Percentiles rank a stretch among this genome's conserved stretches.
Evolutionary conservation across 495 filamentous ascomycete genomes (phyloP).

Genomic region (Penicillium lividum): DNA sequence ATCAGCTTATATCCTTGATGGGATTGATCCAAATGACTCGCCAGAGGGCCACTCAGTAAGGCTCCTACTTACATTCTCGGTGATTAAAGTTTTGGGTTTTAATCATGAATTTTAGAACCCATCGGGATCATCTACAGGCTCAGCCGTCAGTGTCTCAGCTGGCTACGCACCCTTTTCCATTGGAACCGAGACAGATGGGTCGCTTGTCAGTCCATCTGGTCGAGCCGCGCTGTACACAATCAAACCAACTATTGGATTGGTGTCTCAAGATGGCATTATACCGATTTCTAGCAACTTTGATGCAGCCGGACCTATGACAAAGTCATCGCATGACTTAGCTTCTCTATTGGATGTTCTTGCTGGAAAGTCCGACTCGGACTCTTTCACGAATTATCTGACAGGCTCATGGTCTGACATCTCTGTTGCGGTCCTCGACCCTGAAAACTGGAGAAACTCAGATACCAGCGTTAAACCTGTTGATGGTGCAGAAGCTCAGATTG

Average conservation of each 20-base stretch:
- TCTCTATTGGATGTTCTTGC: conserved; percentile 23
- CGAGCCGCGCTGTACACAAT: conserved; percentile 45
- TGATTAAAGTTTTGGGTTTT: neutral
- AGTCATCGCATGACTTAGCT: conserved; percentile 30
- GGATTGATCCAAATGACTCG: conserved; percentile 24
- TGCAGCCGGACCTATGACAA: conserved; percentile 36
- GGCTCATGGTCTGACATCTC: conserved; percentile 18
- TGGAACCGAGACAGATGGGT: conserved; percentile 51
- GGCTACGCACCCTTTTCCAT: conserved; percentile 46
- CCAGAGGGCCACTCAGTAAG: conserved; percentile 35
- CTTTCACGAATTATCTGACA: conserved; percentile 10
- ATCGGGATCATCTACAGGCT: conserved; percentile 50
- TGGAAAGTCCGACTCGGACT: neutral
- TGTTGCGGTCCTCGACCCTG: conserved; percentile 13
- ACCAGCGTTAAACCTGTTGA: neutral
- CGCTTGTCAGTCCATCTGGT: conserved; percentile 40
- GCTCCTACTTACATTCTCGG: neutral
- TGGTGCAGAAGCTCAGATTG: conserved; percentile 14
- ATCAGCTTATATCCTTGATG: conserved; percentile 43
- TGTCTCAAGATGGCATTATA: conserved; percentile 32
- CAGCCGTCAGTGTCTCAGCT: conserved; percentile 46
- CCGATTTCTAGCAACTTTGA: conserved; percentile 32
- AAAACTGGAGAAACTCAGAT: conserved; percentile 4
- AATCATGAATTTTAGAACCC: conserved; percentile 28
- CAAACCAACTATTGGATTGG: conserved; percentile 32